Base-by-base conservation (phyloP, 2,329 filamentous ascomycete genomes). In the Penicillium decumbens region DNA sequence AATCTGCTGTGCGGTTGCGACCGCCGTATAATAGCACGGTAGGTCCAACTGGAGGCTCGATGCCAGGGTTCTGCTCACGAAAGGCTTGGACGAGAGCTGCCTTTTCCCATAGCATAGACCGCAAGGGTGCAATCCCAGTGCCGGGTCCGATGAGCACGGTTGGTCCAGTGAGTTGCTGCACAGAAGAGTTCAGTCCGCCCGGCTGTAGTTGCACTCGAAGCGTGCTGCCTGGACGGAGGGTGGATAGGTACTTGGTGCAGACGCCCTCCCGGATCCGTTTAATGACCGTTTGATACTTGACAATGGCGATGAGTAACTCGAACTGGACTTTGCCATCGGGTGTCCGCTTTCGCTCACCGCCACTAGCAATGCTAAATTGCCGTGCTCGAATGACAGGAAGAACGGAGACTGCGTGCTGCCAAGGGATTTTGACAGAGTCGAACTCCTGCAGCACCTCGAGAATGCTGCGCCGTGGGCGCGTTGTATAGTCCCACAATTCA, bases 401-500 rank as follows among this genome's bases (percentile, higher is more conserved):
- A 13, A 91, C 77, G 46, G 85, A 82, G 8, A 88, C 77, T 1
- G 85, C 77, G 42, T 85, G 82, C 47, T 85, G 76, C 71, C 84
- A 88, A 0, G 93, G 91, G 2, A 98, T 82, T 54, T 84, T 85
- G 47, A 97, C 86, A 0, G 82, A 85, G 37, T 87, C 80, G 61
- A 98, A 98, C 60, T 98, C 93, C 49, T 92, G 84, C 25, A 98
- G 79, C 3, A 95, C 86, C 70, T 98, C 93, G 5, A 98, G 75
- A 49, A 97, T 95, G 50, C 88, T 95, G 29, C 93, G 85, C 29
- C 90, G 85, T 0, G 92, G 88, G 7, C 93, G 84, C 0, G 91
- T 91, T 1, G 93, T 93, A 66, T 98, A 98, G 71, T 98, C 92
- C 73, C 89, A 97, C 48, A 95, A 85, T 60, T 98, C 93, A 60